These are phyloP conservation scores for Magnusiomyces paraingens DNA, from an alignment of 1,139 yeast species.

Conservation along the genomic window DNA sequence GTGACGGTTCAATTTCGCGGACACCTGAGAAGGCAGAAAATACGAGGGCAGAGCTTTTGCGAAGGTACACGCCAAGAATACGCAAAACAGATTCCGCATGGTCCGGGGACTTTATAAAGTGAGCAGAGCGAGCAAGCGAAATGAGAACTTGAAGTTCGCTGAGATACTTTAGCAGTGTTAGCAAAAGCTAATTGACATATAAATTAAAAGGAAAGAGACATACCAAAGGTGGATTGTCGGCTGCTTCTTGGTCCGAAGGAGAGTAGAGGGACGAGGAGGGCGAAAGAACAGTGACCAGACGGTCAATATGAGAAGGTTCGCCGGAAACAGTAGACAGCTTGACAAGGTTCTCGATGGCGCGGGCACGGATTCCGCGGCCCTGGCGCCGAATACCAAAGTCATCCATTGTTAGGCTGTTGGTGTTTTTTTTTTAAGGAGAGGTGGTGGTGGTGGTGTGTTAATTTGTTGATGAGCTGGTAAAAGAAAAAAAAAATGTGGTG, in stretches of 20 bases:
- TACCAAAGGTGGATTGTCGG: slow-evolving; percentile 22
- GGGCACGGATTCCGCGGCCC: slow-evolving; percentile 43
- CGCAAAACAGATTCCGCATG: slow-evolving; percentile 50
- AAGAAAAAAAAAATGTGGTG: background rate
- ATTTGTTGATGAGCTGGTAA: background rate
- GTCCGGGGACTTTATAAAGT: slow-evolving; percentile 36
- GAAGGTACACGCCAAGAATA: slow-evolving; percentile 52
- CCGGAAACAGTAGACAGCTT: slow-evolving; percentile 32
- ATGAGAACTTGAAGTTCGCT: slow-evolving; percentile 67
- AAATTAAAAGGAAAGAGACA: slow-evolving; percentile 11
- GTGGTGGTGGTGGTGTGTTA: too few relatives aligned
- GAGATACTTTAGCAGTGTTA: slow-evolving; percentile 20
- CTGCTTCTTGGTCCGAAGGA: slow-evolving; percentile 18
- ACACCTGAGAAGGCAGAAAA: slow-evolving; percentile 42
- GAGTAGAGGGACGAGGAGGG: slow-evolving; percentile 9
- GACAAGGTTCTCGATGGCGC: slow-evolving; percentile 51
- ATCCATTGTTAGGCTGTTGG: slow-evolving; percentile 22
- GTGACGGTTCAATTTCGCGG: slow-evolving; percentile 39
- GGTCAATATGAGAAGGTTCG: slow-evolving; percentile 19
- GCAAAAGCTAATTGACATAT: background rate
- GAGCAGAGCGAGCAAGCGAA: slow-evolving; percentile 56
- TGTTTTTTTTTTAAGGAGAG: too few relatives aligned
- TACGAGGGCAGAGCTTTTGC: slow-evolving; percentile 52
- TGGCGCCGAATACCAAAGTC: slow-evolving; percentile 29
- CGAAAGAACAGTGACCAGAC: slow-evolving; percentile 20